Base-by-base conservation (phyloP, 1,284 basidiomycete species). In the Sphagnurus paluster region DNA sequence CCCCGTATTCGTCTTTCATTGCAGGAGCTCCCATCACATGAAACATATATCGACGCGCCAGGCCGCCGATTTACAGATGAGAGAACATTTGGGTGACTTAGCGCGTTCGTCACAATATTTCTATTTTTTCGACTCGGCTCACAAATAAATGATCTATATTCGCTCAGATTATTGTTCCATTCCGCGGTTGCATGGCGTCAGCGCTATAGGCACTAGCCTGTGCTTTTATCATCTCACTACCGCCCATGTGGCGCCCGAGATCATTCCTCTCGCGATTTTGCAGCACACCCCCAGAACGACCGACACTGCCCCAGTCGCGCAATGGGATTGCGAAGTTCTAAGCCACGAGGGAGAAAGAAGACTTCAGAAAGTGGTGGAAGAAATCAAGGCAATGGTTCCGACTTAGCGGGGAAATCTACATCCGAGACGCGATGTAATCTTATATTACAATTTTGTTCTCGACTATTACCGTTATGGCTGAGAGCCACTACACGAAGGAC, bases 401-500 rank as follows among this genome's bases (percentile, higher is more conserved):
- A n/a, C n/a, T n/a, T n/a, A n/a, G n/a, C n/a, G 4, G 20, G 13
- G 13, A 23, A 4, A 11, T 11, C 7, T 4, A 9, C 21, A 16
- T 10, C 21, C 34, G 34, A 16, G 21, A 11, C 19, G 36, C 24
- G 11, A 24, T 19, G 16, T 36, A 26, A 5, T 19, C 20, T 5
- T 19, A 20, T 14, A n/a, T n/a, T n/a, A n/a, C n/a, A n/a, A n/a
- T n/a, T n/a, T n/a, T n/a, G n/a, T n/a, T n/a, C n/a, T n/a, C n/a
- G n/a, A n/a, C n/a, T n/a, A n/a, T n/a, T n/a, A n/a, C 35, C 35
- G 7, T 32, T 9, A 56, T 59, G 52, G 44, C 53, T 32, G 60
- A 64, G 10, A n/a, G 7, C 13, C 26, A 13, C 16, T 65, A 64
- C 50, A 62, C 62, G 11, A 67, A 79, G 24, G 77, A 84, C 16